These are phyloP conservation scores for Croton laevigatus DNA, from an alignment of 441 rosid species.

Conservation along the genomic window DNA sequence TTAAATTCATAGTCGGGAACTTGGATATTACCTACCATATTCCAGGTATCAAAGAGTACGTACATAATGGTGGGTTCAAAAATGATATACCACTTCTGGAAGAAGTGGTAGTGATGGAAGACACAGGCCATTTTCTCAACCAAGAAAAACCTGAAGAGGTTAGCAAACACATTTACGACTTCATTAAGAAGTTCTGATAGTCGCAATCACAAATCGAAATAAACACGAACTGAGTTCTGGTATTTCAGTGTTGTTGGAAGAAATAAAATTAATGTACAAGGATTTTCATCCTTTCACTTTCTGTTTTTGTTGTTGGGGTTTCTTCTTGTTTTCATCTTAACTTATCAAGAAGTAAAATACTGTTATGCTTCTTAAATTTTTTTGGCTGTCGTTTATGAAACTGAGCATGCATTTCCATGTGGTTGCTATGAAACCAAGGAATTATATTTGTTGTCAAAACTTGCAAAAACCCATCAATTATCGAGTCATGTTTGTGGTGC, in stretches of 20 bases:
- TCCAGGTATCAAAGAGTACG: conserved; percentile 31
- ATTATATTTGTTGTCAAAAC: no score
- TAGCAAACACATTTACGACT: conserved; percentile 33
- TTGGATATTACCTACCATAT: conserved; percentile 30
- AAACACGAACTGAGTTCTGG: neutral
- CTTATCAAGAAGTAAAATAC: no score
- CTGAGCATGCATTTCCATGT: no score
- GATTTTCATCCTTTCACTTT: neutral
- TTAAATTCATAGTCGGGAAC: conserved; percentile 37
- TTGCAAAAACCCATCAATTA: no score
- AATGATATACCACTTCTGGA: conserved; percentile 29
- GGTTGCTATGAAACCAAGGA: no score
- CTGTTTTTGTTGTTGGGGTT: neutral
- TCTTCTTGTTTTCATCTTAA: neutral
- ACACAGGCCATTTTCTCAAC: conserved; percentile 35
- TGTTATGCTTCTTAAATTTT: no score
- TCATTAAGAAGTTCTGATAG: conserved; percentile 33
- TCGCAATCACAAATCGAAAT: no score
- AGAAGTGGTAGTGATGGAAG: conserved; percentile 45
- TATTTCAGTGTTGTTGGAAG: neutral
- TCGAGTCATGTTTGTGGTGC: no score
- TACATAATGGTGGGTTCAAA: conserved; percentile 33
- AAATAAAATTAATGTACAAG: no score
- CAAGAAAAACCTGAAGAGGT: conserved; percentile 36
- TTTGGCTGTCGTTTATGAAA: no score